Base-by-base conservation (phyloP, 805 yeast genomes). In the Clavispora asparagi region DNA sequence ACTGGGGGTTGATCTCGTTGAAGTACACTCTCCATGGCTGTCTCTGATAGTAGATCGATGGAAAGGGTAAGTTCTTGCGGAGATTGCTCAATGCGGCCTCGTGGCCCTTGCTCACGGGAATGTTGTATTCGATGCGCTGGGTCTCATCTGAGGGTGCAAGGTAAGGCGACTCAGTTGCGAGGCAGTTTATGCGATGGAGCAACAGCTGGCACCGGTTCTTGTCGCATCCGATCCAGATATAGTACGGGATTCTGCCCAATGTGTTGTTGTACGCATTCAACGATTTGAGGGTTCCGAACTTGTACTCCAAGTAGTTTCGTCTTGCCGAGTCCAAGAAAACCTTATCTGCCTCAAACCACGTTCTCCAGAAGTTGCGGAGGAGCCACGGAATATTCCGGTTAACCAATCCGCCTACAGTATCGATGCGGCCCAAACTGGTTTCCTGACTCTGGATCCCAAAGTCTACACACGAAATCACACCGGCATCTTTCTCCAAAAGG, bases 291-390 rank as follows among this genome's bases (percentile, higher is more conserved):
- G 95, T 87, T 29, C 95, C 95, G 58, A 87, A 87, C 57, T 79
- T 77, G 66, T 87, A 85, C 64, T 87, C 95, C 57, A 87, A 74
- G 65, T 86, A 87, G 58, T 84, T 89, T 67, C 95, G 79, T 68
- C 95, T 79, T 7, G 89, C 77, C 29, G 90, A 81, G 60, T 87
- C 95, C 54, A 87, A 74, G 57, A 80, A 83, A 3, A 87, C 95
- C 46, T 83, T 77, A 64, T 87, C 95, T 44, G 84, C 83, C 64
- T 87, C 95, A 63, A 87, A 87, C 95, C 95, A 87, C 39, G 83
- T 70, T 59, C 90, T 77, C 95, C 95, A 87, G 61, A 87, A 87
- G 28, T 87, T 85, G 61, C 95, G 74, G 42, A 78, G 73, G 46
- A 84, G 50, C 95, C 95, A 87, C 26, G 88, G 83, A 50, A 79